phyloP scores from a whole-genome alignment of 345 rosid genomes.

The Brassica juncea region DNA sequence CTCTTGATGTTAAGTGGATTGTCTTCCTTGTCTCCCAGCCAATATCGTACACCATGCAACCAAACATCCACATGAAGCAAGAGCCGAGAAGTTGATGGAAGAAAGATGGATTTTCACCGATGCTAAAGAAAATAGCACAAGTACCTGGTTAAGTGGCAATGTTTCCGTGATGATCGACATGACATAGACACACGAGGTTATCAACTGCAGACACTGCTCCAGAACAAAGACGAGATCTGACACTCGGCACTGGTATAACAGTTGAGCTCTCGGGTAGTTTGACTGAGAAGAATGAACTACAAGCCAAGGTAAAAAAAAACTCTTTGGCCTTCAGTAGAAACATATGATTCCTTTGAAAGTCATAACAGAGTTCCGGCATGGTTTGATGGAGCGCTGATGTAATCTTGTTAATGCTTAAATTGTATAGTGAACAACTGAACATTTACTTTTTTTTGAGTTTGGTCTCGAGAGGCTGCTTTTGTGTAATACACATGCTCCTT shows the following conservation, averaged over 20 bases:
- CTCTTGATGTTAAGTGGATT: slow-evolving; percentile 25
- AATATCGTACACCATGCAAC: slow-evolving; percentile 48
- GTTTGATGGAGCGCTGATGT: slow-evolving; percentile 24
- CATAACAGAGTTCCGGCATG: slow-evolving; percentile 14
- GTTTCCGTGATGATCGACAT: slow-evolving; percentile 15
- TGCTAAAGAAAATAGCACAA: slow-evolving; percentile 14
- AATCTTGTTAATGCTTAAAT: slow-evolving; percentile 15
- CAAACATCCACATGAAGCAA: slow-evolving; percentile 74
- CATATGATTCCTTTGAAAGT: slow-evolving; percentile 11
- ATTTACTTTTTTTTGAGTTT: too few relatives aligned
- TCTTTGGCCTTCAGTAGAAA: slow-evolving; percentile 12
- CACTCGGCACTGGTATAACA: slow-evolving; percentile 14
- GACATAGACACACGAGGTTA: slow-evolving; percentile 3
- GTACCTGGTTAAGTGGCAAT: slow-evolving; percentile 7
- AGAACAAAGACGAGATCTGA: slow-evolving; percentile 19
- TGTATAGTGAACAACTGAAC: slow-evolving; percentile 16
- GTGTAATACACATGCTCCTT: not conserved
- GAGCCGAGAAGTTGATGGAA: slow-evolving; percentile 80
- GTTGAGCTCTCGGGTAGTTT: slow-evolving; percentile 18
- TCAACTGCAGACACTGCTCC: slow-evolving; percentile 23
- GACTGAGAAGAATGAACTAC: slow-evolving; percentile 13
- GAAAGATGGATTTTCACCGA: slow-evolving; percentile 22
- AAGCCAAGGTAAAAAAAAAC: slow-evolving; percentile 21
- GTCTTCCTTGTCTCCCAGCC: slow-evolving; percentile 47
- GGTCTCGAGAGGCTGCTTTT: not conserved